Evolutionary conservation across 2,329 filamentous ascomycete genomes (phyloP).

Genomic region (Phaeosphaeriaceae sp.): DNA sequence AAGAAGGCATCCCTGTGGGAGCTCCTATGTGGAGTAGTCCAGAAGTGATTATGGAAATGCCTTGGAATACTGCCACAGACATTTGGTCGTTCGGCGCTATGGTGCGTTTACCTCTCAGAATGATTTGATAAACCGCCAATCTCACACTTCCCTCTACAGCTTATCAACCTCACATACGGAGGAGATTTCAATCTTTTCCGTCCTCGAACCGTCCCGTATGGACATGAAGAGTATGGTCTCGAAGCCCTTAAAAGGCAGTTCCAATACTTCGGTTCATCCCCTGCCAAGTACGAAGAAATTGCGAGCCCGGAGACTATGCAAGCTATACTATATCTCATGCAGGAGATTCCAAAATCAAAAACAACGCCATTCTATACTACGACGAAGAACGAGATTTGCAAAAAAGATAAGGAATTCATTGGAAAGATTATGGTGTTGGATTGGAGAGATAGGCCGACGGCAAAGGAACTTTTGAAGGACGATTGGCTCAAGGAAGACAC

Average conservation of each 20-base stretch:
- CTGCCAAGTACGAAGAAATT: constrained; percentile 25
- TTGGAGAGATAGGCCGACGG: constrained; percentile 51
- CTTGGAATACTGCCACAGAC: constrained; percentile 48
- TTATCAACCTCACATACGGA: constrained; percentile 36
- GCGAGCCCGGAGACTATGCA: constrained; percentile 18
- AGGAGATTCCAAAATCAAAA: constrained; percentile 14
- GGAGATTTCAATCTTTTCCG: constrained; percentile 33
- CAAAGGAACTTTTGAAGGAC: constrained; percentile 47
- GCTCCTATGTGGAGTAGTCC: constrained; percentile 48
- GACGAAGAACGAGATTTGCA: constrained; percentile 15
- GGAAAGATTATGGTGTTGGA: constrained; percentile 54
- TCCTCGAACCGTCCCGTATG: constrained; percentile 27
- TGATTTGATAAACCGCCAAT: too few relatives aligned
- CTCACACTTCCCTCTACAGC: too few relatives aligned
- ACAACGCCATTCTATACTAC: constrained; percentile 16
- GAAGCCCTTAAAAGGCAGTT: constrained; percentile 29
- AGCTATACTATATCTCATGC: constrained; percentile 14
- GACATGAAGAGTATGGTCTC: constrained; percentile 28
- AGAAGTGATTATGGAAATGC: constrained; percentile 34
- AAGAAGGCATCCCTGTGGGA: constrained; percentile 37
- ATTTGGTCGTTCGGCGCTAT: constrained; percentile 51
- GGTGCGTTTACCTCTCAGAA: constrained; percentile 31
- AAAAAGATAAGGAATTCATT: constrained; percentile 40
- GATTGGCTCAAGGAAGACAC: too few relatives aligned
- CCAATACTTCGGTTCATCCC: constrained; percentile 34